Evolutionary conservation across 306 rosid species (phyloP).

Genomic region (Lupinus albus): DNA sequence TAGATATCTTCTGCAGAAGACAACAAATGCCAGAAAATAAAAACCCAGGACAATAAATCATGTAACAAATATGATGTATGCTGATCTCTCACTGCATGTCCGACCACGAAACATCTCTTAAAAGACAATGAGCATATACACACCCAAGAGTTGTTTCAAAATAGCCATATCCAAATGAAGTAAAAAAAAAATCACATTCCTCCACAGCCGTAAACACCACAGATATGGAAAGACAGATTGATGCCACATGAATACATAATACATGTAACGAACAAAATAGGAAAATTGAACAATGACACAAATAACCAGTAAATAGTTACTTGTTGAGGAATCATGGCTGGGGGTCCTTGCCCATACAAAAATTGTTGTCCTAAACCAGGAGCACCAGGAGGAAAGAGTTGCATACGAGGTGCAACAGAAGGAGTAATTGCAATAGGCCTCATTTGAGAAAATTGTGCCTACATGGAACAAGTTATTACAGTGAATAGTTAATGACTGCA

Average conservation of each 20-base stretch:
- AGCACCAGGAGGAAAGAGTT: constrained; percentile 77
- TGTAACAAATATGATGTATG: no score
- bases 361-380: constrained; percentile 78
- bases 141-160: no score
- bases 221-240: background rate
- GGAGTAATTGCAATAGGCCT: constrained; percentile 68
- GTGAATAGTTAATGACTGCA: background rate
- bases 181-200: no score
- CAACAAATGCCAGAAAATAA: no score
- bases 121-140: no score
- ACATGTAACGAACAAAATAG: background rate
- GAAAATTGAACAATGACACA: background rate
- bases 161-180: no score
- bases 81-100: no score
- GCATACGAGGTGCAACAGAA: constrained; percentile 73
- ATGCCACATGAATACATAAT: background rate
- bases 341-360: constrained; percentile 77
- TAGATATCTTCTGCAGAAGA: no score
- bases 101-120: no score
- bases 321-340: constrained; percentile 73
- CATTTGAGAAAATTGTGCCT: constrained; percentile 83
- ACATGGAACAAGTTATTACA: background rate
- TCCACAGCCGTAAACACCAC: background rate
- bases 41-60: no score
- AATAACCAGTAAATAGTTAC: constrained; percentile 39